These are phyloP conservation scores for Letharia lupina DNA, from an alignment of 495 filamentous ascomycete genomes.

Conservation along the genomic window DNA sequence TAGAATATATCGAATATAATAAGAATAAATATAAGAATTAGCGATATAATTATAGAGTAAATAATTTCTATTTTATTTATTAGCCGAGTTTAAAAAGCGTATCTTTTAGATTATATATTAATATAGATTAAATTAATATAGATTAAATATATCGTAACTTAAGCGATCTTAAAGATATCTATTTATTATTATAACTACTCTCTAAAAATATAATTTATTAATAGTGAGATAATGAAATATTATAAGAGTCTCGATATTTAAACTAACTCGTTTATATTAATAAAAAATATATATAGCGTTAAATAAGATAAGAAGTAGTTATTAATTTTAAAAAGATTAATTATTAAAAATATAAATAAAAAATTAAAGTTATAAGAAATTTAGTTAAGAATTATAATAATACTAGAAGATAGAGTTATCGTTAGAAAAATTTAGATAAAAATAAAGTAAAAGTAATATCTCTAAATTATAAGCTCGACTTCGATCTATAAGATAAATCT, in stretches of 20 bases:
- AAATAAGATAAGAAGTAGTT: conserved; percentile 83
- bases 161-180: conserved; percentile 49
- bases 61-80: conserved; percentile 41
- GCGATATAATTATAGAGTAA: conserved; percentile 65
- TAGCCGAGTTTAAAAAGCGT: not conserved
- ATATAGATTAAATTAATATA: conserved; percentile 79
- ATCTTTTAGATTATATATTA: conserved; percentile 25
- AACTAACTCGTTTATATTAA: conserved; percentile 58
- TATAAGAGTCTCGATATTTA: conserved; percentile 55
- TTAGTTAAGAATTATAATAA: conserved; percentile 32
- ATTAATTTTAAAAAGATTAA: conserved; percentile 60
- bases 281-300: conserved; percentile 62
- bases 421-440: conserved; percentile 74
- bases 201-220: conserved; percentile 60
- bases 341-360: conserved; percentile 47
- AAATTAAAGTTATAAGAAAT: conserved; percentile 16
- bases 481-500: not conserved
- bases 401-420: conserved; percentile 53
- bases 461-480: conserved; percentile 40
- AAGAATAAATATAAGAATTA: conserved; percentile 68
- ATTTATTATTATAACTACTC: conserved; percentile 60
- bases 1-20: conserved; percentile 69
- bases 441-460: conserved; percentile 70
- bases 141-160: conserved; percentile 68
- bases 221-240: conserved; percentile 51